A percentile compares a stretch with the other conserved stretches of the same genome.
Conservation (phyloP, 2,329 filamentous ascomycete genomes). For the Alternaria triticimaculans region DNA sequence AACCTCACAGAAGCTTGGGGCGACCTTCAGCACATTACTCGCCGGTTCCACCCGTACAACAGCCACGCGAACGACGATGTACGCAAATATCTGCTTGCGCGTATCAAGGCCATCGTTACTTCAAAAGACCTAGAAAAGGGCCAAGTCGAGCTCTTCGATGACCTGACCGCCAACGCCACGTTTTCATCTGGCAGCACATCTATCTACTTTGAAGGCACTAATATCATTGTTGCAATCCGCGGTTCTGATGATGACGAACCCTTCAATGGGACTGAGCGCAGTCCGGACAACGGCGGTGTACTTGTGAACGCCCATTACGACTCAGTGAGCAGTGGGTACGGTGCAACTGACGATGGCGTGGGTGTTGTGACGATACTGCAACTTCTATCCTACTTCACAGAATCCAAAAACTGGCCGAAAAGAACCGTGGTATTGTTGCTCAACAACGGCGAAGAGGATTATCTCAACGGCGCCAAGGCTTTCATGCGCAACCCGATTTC, state of each 20-base stretch:
- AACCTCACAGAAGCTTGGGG: constrained; percentile 87
- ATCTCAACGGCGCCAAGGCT: constrained; percentile 82
- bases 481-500: constrained; percentile 85
- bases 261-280: constrained; percentile 67
- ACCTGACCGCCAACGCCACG: constrained; percentile 79
- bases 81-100: constrained; percentile 74
- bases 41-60: constrained; percentile 86
- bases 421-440: constrained; percentile 83
- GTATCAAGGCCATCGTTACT: constrained; percentile 73
- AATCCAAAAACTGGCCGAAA: constrained; percentile 71
- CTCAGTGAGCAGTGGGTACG: constrained; percentile 88
- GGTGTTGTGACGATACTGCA: constrained; percentile 87
- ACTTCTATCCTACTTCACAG: constrained; percentile 83
- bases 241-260: constrained; percentile 74
- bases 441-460: constrained; percentile 97
- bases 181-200: constrained; percentile 60
- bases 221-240: constrained; percentile 89
- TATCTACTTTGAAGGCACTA: constrained; percentile 90
- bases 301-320: constrained; percentile 96
- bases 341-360: constrained; percentile 92
- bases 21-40: constrained; percentile 78
- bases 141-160: constrained; percentile 75
- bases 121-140: constrained; percentile 55
- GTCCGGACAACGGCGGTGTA: constrained; percentile 72
- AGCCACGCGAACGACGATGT: constrained; percentile 82